A percentile compares a stretch with the other conserved stretches of the same genome.
Evolutionary conservation across 208 protist genomes (phyloP).

Genomic region (Vickermania spadyakhi): DNA sequence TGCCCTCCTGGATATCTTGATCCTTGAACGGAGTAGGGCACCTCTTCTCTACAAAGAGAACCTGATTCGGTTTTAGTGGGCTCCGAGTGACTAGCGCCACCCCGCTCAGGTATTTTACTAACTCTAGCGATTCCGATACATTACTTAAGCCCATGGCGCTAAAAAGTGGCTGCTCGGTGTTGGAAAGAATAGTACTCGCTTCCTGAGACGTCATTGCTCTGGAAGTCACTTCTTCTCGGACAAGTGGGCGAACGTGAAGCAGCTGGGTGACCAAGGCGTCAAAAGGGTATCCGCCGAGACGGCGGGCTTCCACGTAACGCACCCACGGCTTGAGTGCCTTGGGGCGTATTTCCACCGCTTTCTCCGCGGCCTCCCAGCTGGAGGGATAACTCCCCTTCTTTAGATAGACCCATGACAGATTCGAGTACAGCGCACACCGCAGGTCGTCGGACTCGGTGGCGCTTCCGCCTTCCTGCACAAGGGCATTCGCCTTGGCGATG

Average conservation of each 20-base stretch:
- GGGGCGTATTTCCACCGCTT: conserved; percentile 27
- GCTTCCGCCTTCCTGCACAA: conserved; percentile 1
- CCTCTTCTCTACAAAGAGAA: conserved; percentile 65
- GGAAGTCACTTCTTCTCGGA: conserved; percentile 18
- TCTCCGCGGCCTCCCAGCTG: conserved; percentile 31
- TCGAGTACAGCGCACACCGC: conserved; percentile 48
- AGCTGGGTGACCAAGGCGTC: conserved; percentile 65
- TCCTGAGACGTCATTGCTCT: conserved; percentile 15
- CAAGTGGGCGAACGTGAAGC: conserved; percentile 40
- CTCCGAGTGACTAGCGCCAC: conserved; percentile 62
- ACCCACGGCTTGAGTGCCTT: conserved; percentile 48
- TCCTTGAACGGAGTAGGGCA: conserved; percentile 42
- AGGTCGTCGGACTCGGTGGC: neutral
- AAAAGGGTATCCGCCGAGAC: conserved; percentile 48
- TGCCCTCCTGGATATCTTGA: conserved; percentile 20
- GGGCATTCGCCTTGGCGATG: neutral
- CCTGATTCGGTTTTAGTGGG: conserved; percentile 45
- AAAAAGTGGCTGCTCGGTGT: conserved; percentile 32
- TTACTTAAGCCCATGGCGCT: conserved; percentile 36
- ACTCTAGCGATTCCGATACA: conserved; percentile 52
- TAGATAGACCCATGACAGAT: conserved; percentile 55
- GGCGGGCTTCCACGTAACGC: conserved; percentile 53
- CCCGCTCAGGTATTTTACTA: conserved; percentile 59
- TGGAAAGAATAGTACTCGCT: conserved; percentile 9
- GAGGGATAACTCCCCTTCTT: conserved; percentile 12